Evolutionary conservation across 805 yeast species (phyloP), one percentile per base, ranked within the genome.

Genomic region (Ogataea paradorogensis): DNA sequence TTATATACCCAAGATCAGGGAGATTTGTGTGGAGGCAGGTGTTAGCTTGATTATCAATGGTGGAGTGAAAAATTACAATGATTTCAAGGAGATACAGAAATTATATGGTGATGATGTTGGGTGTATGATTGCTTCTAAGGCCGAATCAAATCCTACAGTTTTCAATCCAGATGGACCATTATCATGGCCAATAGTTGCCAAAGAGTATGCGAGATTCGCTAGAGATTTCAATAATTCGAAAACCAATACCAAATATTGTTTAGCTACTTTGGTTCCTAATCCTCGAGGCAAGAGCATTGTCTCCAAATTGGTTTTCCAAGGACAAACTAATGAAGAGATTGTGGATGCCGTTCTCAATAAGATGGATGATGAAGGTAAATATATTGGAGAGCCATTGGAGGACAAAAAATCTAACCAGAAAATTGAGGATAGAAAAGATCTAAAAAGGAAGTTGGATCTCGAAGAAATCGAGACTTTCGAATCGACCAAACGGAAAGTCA

Each of bases 101-200:
- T 58, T 62, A n/a, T 75, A 73, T 50, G 77, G 81, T 1, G 71
- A 72, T 1, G 75, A 76, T 36, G 64, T 83, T n/a, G 95, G 98
- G 4, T 90, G 87, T 6, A 91, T 93, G 99, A 80, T 90, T 53
- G 99, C 97, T 1, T 83, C 87, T 23, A 78, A 80, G 22, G 98
- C 97, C 0, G 98, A 93, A 62, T 56, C 73, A 6, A 90, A 93
- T 56, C 93, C 95, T 7, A 72, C 95, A 1, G 81, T 86, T 27
- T 93, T 93, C 59, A 59, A 61, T 22, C 55, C 58, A 7, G 47
- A 53, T 0, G 67, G 62, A 0, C 72, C 74, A 4, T 57, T 71
- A 33, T 66, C 74, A 0, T 85, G 91, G 85, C 68, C 63, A 18
- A 56, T 66, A 18, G 63, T 76, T 9, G 70, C 78, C 9, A 69